Conservation (phyloP, 768 basidiomycete species). For the Mycena albidolilacea region DNA sequence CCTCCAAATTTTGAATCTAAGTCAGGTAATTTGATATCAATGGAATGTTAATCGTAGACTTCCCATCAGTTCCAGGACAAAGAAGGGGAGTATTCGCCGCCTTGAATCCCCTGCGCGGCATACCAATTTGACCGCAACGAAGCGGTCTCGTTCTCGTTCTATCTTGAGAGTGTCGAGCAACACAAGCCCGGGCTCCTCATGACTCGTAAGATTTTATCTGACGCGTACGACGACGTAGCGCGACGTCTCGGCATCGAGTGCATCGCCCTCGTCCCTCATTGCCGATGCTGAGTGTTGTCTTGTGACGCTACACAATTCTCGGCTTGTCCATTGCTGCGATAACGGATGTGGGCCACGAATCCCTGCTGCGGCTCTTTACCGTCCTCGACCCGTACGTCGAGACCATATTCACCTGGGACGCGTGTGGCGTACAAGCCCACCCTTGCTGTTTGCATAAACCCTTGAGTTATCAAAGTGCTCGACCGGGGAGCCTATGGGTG, state of each 20-base stretch:
- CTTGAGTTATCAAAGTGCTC: no score
- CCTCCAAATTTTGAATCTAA: background rate
- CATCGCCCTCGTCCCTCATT: background rate
- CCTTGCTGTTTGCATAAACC: no score
- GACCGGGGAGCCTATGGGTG: no score
- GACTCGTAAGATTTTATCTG: constrained; percentile 3
- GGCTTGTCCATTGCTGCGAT: background rate
- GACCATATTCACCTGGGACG: background rate
- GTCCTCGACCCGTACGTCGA: constrained; percentile 3
- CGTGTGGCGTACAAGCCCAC: no score
- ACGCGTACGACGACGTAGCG: constrained; percentile 10
- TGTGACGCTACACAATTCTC: background rate
- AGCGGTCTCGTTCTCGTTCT: constrained; percentile 7
- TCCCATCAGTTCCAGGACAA: constrained; percentile 1
- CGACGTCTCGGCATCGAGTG: constrained; percentile 9
- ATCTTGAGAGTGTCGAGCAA: constrained; percentile 20
- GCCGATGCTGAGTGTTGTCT: constrained; percentile 4
- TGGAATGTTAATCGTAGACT: background rate
- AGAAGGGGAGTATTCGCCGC: constrained; percentile 24
- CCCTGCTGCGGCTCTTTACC: background rate
- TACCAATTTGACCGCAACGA: background rate
- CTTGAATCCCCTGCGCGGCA: constrained; percentile 2
- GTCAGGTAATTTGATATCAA: constrained; percentile 1
- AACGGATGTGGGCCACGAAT: constrained; percentile 8
- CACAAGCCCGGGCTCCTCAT: background rate